Percentiles rank a stretch among this genome's conserved stretches.
Evolutionary conservation across 495 filamentous ascomycete genomes (phyloP).

Genomic region (Amphirosellinia nigrospora): DNA sequence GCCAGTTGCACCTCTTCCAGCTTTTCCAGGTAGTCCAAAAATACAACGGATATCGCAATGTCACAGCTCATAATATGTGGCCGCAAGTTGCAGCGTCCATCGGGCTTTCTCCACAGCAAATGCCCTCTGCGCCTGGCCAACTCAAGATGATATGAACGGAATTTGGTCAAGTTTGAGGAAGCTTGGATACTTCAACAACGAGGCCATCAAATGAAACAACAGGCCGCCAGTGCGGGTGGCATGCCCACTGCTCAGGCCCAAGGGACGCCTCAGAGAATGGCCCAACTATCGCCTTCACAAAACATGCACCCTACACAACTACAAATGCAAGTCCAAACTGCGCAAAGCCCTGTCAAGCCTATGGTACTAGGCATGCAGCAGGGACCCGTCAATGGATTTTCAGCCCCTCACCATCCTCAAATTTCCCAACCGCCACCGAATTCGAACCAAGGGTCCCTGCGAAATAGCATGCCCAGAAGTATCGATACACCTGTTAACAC

Average conservation of each 20-base stretch:
- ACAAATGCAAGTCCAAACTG: constrained; percentile 55
- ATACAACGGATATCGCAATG: constrained; percentile 74
- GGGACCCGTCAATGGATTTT: constrained; percentile 55
- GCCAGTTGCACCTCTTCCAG: constrained; percentile 71
- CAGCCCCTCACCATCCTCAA: constrained; percentile 53
- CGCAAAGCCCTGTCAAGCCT: constrained; percentile 59
- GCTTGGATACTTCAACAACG: constrained; percentile 67
- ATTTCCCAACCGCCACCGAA: constrained; percentile 45
- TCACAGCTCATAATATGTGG: constrained; percentile 74
- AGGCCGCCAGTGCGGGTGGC: constrained; percentile 44
- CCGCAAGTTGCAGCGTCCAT: constrained; percentile 69
- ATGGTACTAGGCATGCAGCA: constrained; percentile 52
- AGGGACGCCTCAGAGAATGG: constrained; percentile 46
- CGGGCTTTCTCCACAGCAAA: constrained; percentile 68
- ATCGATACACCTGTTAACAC: constrained; percentile 44
- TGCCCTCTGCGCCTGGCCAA: constrained; percentile 68
- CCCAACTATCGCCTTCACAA: constrained; percentile 54
- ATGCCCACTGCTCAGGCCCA: constrained; percentile 48
- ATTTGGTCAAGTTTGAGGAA: constrained; percentile 76
- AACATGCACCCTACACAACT: constrained; percentile 53
- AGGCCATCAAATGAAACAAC: constrained; percentile 65
- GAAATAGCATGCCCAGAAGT: constrained; percentile 52
- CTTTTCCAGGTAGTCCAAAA: constrained; percentile 79
- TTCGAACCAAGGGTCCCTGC: constrained; percentile 37
- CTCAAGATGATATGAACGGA: constrained; percentile 73